These are phyloP conservation scores for Microthyrium microscopicum DNA, from an alignment of 2,329 filamentous ascomycete genomes.

Conservation along the genomic window DNA sequence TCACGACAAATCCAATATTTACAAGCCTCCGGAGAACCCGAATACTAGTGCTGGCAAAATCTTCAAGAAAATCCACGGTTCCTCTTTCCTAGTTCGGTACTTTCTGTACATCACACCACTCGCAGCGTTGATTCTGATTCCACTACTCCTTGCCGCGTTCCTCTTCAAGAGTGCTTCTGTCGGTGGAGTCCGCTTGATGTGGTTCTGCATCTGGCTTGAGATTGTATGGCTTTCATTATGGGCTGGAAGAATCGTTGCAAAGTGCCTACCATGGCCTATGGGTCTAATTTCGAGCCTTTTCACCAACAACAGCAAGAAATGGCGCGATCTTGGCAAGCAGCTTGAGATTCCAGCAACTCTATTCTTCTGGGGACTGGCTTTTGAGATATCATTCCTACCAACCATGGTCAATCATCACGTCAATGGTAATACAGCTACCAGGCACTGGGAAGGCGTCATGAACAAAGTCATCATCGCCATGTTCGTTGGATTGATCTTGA, in stretches of 20 bases:
- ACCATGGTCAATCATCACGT: conserved; percentile 54
- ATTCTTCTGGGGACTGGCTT: conserved; percentile 83
- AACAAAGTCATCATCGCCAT: conserved; percentile 76
- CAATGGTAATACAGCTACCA: conserved; percentile 33
- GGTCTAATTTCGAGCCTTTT: conserved; percentile 53
- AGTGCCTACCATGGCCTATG: conserved; percentile 45
- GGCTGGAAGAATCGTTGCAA: conserved; percentile 50
- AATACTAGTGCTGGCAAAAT: conserved; percentile 44
- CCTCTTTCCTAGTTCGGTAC: conserved; percentile 50
- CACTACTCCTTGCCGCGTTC: conserved; percentile 47
- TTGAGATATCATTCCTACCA: conserved; percentile 72
- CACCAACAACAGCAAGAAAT: conserved; percentile 82
- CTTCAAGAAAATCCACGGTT: conserved; percentile 48
- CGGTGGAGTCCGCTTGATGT: conserved; percentile 62
- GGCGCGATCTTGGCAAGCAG: conserved; percentile 73
- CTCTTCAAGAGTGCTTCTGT: conserved; percentile 42
- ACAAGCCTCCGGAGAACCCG: conserved; percentile 47
- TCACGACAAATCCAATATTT: conserved; percentile 48
- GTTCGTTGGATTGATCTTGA: conserved; percentile 65
- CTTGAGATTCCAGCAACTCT: conserved; percentile 72
- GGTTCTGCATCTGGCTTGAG: conserved; percentile 93
- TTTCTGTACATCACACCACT: conserved; percentile 55
- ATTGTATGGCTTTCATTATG: conserved; percentile 86
- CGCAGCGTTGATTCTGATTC: conserved; percentile 47
- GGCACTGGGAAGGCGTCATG: conserved; percentile 56